Evolutionary conservation across 2,329 filamentous ascomycete genomes (phyloP), one percentile per base, ranked within the genome.

Genomic region (Fusarium sp.): DNA sequence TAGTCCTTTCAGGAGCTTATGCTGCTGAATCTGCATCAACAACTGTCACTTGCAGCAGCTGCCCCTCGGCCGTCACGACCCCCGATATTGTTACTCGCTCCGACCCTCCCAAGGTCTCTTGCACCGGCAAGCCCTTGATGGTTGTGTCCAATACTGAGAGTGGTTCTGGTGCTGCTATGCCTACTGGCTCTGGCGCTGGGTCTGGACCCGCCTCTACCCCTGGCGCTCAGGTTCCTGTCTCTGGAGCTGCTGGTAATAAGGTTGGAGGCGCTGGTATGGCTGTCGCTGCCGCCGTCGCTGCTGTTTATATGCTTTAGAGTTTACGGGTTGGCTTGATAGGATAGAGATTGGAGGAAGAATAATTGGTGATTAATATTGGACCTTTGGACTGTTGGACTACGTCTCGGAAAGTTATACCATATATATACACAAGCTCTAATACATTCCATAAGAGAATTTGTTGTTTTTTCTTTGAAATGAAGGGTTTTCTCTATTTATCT

Each of bases 21-120:
- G 66, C 64, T 16, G 62, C 65, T 6, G 69, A 69, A 2, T 69
- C 68, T 53, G 49, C 41, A 18, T 71, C 69, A 1, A 71, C 69
- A 4, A 69, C 65, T 20, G 41, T 70, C 4, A 71, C 67, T 20
- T 72, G 69, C 46, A 56, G 32, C 13, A 47, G 49, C 1, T 72
- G 69, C 5, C 62, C 69, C 5, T 44, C 69, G 22, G 51, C 47
- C 48, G 57, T 58, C 2, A 45, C 61, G 0, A 59, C 45, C 2
- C 51, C 55, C 29, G 69, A 72, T 11, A 67, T 72, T 8, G 69
- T 72, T 0, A 72, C 69, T 0, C 69, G 69, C 14, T 64, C 66
- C 4, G 65, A 56, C 4, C 48, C 67, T 11, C 69, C 69, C 24
- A 46, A 53, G 41, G 29, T 16, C 11, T 72, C 69, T 1, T 72